phyloP scores from a whole-genome alignment of 2,329 filamentous ascomycete genomes.

The Colletotrichum costaricense region DNA sequence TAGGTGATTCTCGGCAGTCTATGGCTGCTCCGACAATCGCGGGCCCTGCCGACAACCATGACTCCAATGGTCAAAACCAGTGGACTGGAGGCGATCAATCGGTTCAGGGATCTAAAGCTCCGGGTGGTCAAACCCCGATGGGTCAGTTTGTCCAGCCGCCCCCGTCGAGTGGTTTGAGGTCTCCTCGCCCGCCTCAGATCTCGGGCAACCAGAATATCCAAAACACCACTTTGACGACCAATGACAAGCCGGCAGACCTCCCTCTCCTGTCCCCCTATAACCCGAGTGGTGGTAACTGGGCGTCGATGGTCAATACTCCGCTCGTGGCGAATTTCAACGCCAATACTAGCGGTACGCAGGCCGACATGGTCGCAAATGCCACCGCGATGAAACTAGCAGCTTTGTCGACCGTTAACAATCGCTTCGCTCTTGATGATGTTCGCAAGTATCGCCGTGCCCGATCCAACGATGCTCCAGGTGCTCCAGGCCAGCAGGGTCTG shows the following conservation, averaged over 20 bases:
- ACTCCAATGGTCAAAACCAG: slow-evolving; percentile 73
- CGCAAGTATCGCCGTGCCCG: slow-evolving; percentile 94
- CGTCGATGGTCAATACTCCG: slow-evolving; percentile 97
- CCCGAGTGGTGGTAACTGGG: slow-evolving; percentile 90
- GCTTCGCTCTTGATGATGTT: slow-evolving; percentile 95
- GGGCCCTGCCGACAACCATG: slow-evolving; percentile 70
- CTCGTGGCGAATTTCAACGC: slow-evolving; percentile 88
- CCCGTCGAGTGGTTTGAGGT: slow-evolving; percentile 79
- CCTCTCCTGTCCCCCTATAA: slow-evolving; percentile 88
- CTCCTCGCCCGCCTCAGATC: slow-evolving; percentile 79
- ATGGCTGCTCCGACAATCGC: slow-evolving; percentile 81
- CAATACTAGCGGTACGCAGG: slow-evolving; percentile 72
- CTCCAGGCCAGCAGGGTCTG: slow-evolving; percentile 23
- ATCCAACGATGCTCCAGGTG: slow-evolving; percentile 82
- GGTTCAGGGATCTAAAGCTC: slow-evolving; percentile 74
- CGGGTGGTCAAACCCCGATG: slow-evolving; percentile 85
- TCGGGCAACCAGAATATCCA: slow-evolving; percentile 79
- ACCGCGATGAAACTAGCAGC: slow-evolving; percentile 99
- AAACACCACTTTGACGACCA: slow-evolving; percentile 82
- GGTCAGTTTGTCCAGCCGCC: slow-evolving; percentile 92
- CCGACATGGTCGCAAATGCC: slow-evolving; percentile 98
- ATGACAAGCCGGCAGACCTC: slow-evolving; percentile 77
- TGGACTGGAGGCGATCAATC: slow-evolving; percentile 71
- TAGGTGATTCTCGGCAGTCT: slow-evolving; percentile 80
- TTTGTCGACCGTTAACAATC: slow-evolving; percentile 97